phyloP scores from a whole-genome alignment of 208 protist species.

The Strigomonas galati region DNA sequence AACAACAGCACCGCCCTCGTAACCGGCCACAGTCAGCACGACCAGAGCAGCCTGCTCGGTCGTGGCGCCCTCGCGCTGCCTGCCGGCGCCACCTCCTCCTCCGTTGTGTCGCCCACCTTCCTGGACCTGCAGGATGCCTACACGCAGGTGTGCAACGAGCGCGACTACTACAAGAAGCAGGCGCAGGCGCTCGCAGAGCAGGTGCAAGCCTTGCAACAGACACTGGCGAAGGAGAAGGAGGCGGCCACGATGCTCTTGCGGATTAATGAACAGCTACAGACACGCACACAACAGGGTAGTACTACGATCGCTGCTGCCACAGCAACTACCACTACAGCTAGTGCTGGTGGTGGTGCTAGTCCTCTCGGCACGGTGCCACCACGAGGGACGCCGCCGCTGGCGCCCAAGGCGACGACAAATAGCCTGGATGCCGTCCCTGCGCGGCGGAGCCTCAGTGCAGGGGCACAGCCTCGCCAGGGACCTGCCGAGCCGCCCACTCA shows the following conservation, averaged over 20 bases:
- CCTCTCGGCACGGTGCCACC: not conserved
- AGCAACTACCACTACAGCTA: not conserved
- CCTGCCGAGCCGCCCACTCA: too few species aligned
- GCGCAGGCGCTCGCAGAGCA: slow-evolving; percentile 15
- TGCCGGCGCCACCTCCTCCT: not conserved
- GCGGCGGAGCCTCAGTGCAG: not conserved
- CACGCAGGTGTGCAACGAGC: slow-evolving; percentile 21
- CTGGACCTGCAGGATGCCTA: slow-evolving; percentile 3
- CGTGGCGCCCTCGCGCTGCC: not conserved
- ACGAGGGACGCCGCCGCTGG: slow-evolving; percentile 2
- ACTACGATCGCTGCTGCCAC: not conserved
- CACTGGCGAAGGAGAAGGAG: slow-evolving; percentile 12
- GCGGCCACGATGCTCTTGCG: slow-evolving; percentile 7
- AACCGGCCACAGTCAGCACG: slow-evolving; percentile 5
- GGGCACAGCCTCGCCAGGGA: too few species aligned
- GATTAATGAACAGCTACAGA: slow-evolving; percentile 22
- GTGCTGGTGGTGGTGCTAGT: not conserved
- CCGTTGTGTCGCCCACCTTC: not conserved
- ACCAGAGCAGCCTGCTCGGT: not conserved
- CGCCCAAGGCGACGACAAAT: not conserved
- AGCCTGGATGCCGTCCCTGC: not conserved
- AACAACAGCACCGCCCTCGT: slow-evolving; percentile 25
- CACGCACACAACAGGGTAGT: not conserved
- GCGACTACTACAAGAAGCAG: slow-evolving; percentile 25
- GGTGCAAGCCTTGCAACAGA: slow-evolving; percentile 15